Evolutionary conservation across 208 protist genomes (phyloP), one percentile per base, ranked within the genome.

Genomic region (Acanthamoeba rhysodes): DNA sequence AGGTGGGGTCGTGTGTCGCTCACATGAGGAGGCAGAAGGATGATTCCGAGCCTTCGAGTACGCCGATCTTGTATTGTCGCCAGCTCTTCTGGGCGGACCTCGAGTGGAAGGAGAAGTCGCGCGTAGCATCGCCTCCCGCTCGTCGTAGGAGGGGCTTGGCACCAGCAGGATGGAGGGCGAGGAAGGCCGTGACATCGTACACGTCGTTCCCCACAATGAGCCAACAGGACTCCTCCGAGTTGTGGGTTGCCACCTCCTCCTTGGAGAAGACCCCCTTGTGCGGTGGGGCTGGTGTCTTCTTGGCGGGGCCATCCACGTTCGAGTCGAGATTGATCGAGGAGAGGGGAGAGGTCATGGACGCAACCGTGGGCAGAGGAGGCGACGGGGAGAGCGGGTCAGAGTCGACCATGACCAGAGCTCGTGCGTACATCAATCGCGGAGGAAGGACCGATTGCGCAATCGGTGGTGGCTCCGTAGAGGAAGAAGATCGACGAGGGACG

Each of bases 171-270:
- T 93, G 87, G 16, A 27, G 22, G 3, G 14, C 22, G 27, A 93
- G 87, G 37, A 93, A 93, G 34, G 87, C 27, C 24, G 87, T 93
- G 24, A 93, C 87, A 48, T 93, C 87, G 57, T 93, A 93, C 37
- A 93, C 87, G 22, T 93, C 45, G 45, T 48, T 66, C 14, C 87
- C 64, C 22, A 93, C 87, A 32, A 93, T 93, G 20, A 93, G 45
- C 87, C 87, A 93, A 20, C 87, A 93, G 14, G 57, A 76, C 87
- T 93, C 34, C 27, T 66, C 87, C 87, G 87, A 59, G 37, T 93
- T 93, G 64, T 93, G 87, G 57, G 20, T 18, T 3, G 87, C 55
- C n/a, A 93, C 87, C 37, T 93, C 87, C 32, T 93, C 87, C 32
- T 50, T 18, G 18, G 87, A 78, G 41, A 45, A 45, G 41, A 45